Evolutionary conservation across 2,329 filamentous ascomycete species (phyloP), one percentile per base, ranked within the genome.

Genomic region (Aspergillus arachidicola): DNA sequence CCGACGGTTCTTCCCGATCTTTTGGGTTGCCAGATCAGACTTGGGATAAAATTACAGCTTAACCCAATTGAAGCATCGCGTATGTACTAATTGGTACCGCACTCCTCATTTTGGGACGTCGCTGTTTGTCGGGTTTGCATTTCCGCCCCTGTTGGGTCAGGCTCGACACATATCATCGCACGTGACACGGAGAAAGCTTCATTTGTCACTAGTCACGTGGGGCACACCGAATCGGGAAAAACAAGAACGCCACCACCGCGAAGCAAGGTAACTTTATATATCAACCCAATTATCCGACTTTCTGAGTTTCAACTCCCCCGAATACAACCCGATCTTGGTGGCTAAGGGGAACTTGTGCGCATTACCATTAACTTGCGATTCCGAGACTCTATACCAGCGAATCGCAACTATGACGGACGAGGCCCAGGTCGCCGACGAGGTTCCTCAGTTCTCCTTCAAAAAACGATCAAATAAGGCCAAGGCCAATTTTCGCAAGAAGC

Each of bases 381-480:
- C 0, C 7, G 16, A n/a, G 10, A 7, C 16, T 41, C 6, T 41
- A 41, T 41, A 41, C 38, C 38, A n/a, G 28, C 48, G 19, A 51
- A 34, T 10, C 19, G 19, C 28, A n/a, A 62, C 48, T 26, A 76
- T 77, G 73, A 69, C 74, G 59, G 77, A 77, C 38, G 70, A 73
- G 26, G 50, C 69, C 6, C 66, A 70, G 48, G 53, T 66, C 9
- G 60, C 68, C 23, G 64, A 71, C 1, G 36, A 68, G 4, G 66
- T 72, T 7, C 75, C 79, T 41, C 73, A 74, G 62, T 73, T 81
- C 54, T 71, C 77, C 19, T 97, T 97, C 86, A 97, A 96, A 78
- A 96, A 95, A 78, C 88, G 94, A 75, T 85, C 87, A 68, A 86
- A 86, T 72, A 96, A 93, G 75, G 86, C 85, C 66, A 94, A 92